These are phyloP conservation scores for Articulospora tetracladia DNA, from an alignment of 495 filamentous ascomycete species.

Conservation along the genomic window DNA sequence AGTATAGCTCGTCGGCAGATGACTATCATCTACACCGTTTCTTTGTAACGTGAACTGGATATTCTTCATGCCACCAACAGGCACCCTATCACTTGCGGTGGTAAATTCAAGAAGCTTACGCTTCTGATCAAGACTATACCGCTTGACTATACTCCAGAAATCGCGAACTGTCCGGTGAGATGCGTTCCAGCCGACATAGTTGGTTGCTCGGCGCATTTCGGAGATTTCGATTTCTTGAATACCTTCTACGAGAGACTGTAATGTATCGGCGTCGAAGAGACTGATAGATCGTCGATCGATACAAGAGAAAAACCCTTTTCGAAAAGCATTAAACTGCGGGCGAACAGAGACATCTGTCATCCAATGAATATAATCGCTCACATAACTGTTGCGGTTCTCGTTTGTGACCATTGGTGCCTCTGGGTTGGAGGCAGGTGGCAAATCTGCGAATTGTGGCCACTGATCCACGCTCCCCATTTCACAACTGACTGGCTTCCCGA, in stretches of 20 bases:
- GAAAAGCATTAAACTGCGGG: slow-evolving; percentile 77
- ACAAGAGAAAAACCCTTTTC: slow-evolving; percentile 74
- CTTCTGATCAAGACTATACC: slow-evolving; percentile 64
- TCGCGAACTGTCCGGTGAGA: slow-evolving; percentile 62
- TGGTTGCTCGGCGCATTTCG: slow-evolving; percentile 61
- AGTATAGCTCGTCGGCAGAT: slow-evolving; percentile 48
- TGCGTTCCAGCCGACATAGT: slow-evolving; percentile 77
- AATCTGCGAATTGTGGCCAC: slow-evolving; percentile 25
- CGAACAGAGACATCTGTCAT: slow-evolving; percentile 73
- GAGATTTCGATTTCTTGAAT: slow-evolving; percentile 69
- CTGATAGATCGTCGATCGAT: slow-evolving; percentile 64
- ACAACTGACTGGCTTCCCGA: slow-evolving; percentile 49
- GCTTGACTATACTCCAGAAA: slow-evolving; percentile 78
- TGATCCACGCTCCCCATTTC: slow-evolving; percentile 35
- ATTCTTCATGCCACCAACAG: slow-evolving; percentile 74
- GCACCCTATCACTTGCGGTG: slow-evolving; percentile 86
- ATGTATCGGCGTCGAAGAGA: slow-evolving; percentile 63
- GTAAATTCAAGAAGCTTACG: slow-evolving; percentile 85
- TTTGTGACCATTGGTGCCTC: slow-evolving; percentile 67
- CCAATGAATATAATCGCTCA: slow-evolving; percentile 85
- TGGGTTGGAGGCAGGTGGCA: slow-evolving; percentile 5
- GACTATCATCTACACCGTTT: slow-evolving; percentile 55
- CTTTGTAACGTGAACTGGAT: slow-evolving; percentile 80
- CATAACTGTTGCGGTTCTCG: slow-evolving; percentile 70
- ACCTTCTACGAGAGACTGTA: slow-evolving; percentile 81